Evolutionary conservation across 495 filamentous ascomycete genomes (phyloP).

Genomic region (Friedmanniomyces endolithicus): DNA sequence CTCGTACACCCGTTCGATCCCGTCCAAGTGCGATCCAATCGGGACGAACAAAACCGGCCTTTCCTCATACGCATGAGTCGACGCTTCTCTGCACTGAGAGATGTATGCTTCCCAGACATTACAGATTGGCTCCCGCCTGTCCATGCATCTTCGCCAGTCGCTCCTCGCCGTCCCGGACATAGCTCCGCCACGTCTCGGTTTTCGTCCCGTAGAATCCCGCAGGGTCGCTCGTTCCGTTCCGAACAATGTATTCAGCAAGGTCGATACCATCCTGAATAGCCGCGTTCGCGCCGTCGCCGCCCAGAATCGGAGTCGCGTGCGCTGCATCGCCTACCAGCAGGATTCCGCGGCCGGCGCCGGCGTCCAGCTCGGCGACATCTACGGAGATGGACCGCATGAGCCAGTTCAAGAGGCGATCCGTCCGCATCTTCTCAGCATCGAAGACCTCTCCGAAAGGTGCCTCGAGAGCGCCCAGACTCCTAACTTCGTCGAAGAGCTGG

Average conservation of each 20-base stretch:
- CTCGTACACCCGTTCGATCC: not conserved
- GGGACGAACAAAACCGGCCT: not conserved
- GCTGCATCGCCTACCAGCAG: conserved; percentile 32
- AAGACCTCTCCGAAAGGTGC: conserved; percentile 30
- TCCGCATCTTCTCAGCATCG: conserved; percentile 19
- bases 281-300: conserved; percentile 32
- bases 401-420: conserved; percentile 33
- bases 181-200: conserved; percentile 23
- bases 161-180: conserved; percentile 22
- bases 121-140: not conserved
- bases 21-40: not conserved
- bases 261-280: conserved; percentile 33
- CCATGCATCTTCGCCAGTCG: conserved; percentile 18
- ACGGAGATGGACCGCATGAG: conserved; percentile 31
- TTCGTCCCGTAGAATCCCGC: conserved; percentile 22
- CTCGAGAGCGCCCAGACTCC: conserved; percentile 14
- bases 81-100: not conserved
- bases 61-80: too few species aligned
- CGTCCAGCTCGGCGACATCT: conserved; percentile 14
- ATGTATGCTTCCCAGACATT: not conserved
- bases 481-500: conserved; percentile 29
- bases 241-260: conserved; percentile 27
- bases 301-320: conserved; percentile 33
- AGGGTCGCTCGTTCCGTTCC: conserved; percentile 9
- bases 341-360: conserved; percentile 22